Evolutionary conservation across 2,329 filamentous ascomycete genomes (phyloP).

Genomic region (Diaporthe citrichinensis): DNA sequence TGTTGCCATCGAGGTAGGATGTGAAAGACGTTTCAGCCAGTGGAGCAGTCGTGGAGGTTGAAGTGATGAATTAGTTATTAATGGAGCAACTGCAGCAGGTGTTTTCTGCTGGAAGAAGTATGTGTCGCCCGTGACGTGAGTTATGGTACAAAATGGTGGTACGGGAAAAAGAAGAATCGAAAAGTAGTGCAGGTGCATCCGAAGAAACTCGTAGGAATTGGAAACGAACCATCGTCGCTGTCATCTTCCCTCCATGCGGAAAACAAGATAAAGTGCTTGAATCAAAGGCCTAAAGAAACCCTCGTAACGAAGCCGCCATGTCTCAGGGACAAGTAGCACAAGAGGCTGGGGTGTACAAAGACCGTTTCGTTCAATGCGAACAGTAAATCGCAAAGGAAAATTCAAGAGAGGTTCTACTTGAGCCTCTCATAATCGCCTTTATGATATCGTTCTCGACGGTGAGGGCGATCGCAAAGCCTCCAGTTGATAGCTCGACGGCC

Average conservation of each 20-base stretch:
- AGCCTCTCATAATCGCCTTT: too few species aligned
- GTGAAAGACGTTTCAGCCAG: too few species aligned
- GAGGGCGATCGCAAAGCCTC: not conserved
- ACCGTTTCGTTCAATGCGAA: not conserved
- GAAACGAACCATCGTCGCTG: not conserved
- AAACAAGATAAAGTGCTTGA: not conserved
- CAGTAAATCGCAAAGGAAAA: not conserved
- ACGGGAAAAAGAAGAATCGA: not conserved
- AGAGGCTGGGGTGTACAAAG: not conserved
- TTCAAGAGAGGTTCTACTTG: not conserved
- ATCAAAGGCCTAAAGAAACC: fast-evolving
- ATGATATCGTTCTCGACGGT: not conserved
- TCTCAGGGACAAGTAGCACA: not conserved
- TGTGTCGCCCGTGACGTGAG: not conserved
- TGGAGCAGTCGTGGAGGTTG: not conserved
- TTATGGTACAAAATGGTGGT: not conserved
- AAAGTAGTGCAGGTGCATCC: not conserved
- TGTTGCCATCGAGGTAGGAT: not conserved
- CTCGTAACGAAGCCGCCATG: not conserved
- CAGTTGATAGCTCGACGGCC: not conserved
- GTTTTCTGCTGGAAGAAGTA: too few species aligned
- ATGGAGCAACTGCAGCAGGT: not conserved
- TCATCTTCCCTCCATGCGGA: not conserved
- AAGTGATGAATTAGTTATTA: not conserved
- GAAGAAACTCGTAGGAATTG: too few species aligned